Evolutionary conservation across 257 asterid species (phyloP).

Genomic region (Henckelia pumila): DNA sequence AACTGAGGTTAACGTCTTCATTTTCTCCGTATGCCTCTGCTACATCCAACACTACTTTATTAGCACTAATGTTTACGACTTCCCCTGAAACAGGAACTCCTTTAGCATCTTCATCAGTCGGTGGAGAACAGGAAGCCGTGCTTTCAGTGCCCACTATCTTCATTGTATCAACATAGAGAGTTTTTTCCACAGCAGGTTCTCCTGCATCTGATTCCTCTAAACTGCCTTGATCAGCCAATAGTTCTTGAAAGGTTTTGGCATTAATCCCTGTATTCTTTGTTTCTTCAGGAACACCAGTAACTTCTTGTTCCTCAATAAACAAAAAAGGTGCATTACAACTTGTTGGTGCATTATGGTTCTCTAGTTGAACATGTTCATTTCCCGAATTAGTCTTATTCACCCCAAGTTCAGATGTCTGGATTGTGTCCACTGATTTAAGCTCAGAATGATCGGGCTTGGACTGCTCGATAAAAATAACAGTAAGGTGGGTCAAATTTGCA

Average conservation of each 20-base stretch:
- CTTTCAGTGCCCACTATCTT: slow-evolving; percentile 37
- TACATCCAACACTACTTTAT: slow-evolving; percentile 22
- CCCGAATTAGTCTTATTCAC: slow-evolving; percentile 24
- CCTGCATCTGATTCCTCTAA: slow-evolving; percentile 27
- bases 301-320: slow-evolving; percentile 19
- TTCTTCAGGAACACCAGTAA: slow-evolving; percentile 18
- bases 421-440: slow-evolving; percentile 38
- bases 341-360: slow-evolving; percentile 9
- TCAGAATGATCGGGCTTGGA: slow-evolving; percentile 38
- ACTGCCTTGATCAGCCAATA: slow-evolving; percentile 37
- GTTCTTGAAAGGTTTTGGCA: slow-evolving; percentile 42
- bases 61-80: slow-evolving; percentile 19
- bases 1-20: slow-evolving; percentile 23
- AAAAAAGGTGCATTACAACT: slow-evolving; percentile 9
- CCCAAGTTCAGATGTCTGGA: slow-evolving; percentile 27
- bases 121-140: slow-evolving; percentile 21
- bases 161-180: slow-evolving; percentile 57
- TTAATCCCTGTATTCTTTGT: slow-evolving; percentile 10
- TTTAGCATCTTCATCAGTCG: slow-evolving; percentile 3
- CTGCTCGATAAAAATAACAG: slow-evolving; percentile 34
- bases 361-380: neutral
- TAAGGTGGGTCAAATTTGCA: slow-evolving; percentile 3
- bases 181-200: slow-evolving; percentile 53
- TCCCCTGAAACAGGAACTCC: slow-evolving; percentile 21
- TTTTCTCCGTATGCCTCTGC: slow-evolving; percentile 28